Evolutionary conservation across 2,329 filamentous ascomycete species (phyloP), one percentile per base, ranked within the genome.

Genomic region (Aureobasidium subglaciale): DNA sequence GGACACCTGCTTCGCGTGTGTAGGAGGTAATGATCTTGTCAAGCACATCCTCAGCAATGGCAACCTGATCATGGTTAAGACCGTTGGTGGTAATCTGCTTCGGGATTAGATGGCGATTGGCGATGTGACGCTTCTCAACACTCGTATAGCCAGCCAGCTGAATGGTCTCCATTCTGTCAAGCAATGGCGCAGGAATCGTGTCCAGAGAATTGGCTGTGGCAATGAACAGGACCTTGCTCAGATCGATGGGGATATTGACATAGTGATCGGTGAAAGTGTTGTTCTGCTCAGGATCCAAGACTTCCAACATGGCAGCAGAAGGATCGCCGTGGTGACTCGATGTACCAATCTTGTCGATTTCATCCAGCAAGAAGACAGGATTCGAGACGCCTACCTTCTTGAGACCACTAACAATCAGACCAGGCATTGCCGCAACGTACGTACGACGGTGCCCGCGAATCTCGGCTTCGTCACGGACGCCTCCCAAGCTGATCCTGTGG

Each of bases 361-460:
- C 93, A 67, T 99, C 93, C 11, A 99, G 83, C 42, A 99, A 75
- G 73, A 99, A 88, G 56, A 99, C 92, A 0, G 93, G 93, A 67
- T 99, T 99, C 2, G 90, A 84, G 18, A 97, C 92, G 43, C 91
- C 92, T 29, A 95, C 92, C 74, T 97, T 99, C 74, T 93, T 91
- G 55, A 99, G 70, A 0, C 92, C 93, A 68, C 90, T 91, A 27
- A 97, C 91, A 58, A 99, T 87, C 55, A 97, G 78, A 54, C 93
- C 93, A 9, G 93, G 93, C 92, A 99, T 96, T n/a, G 93, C 93
- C 20, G 93, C 93, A 57, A 99, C 93, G 67, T 99, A 99, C 0
- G 93, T 99, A 63, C 93, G 81, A 56, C 93, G 82, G 71, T 99
- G 93, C 9, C 93, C 93, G 58, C 93, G 83, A 58, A 99, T 97